Conservation (phyloP, 2,329 filamentous ascomycete genomes). For the Talaromyces albobiverticillius region DNA sequence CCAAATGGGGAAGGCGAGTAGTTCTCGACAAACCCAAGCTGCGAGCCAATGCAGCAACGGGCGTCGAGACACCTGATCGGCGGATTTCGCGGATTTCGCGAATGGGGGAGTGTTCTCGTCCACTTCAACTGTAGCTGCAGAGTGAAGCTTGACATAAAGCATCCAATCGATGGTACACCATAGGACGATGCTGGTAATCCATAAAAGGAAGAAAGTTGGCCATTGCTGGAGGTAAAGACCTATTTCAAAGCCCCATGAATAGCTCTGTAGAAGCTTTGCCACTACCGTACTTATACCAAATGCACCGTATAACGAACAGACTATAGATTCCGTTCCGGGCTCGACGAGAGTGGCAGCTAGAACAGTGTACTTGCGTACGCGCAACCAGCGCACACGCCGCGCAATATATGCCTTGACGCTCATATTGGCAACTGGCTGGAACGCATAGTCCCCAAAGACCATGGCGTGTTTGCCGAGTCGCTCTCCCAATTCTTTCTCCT, state of each 20-base stretch:
- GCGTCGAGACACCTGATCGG: conserved; percentile 49
- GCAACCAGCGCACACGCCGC: conserved; percentile 81
- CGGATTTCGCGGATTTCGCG: conserved; percentile 50
- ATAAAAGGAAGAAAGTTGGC: conserved; percentile 62
- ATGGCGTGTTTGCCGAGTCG: conserved; percentile 74
- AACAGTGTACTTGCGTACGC: conserved; percentile 93
- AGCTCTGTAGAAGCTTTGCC: conserved; percentile 54
- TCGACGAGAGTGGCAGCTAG: conserved; percentile 85
- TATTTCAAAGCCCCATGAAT: conserved; percentile 36
- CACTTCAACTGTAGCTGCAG: conserved; percentile 65
- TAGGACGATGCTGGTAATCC: conserved; percentile 59
- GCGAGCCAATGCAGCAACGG: conserved; percentile 68
- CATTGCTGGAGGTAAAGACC: conserved; percentile 61
- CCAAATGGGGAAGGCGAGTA: conserved; percentile 86
- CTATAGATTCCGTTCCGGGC: conserved; percentile 81
- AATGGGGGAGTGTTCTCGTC: conserved; percentile 74
- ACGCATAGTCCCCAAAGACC: conserved; percentile 77
- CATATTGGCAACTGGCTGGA: conserved; percentile 86
- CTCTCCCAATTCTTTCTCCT: conserved; percentile 36
- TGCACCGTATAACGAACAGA: conserved; percentile 78
- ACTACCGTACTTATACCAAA: conserved; percentile 71
- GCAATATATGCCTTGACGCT: conserved; percentile 73
- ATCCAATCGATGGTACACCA: conserved; percentile 78
- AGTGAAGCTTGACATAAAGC: conserved; percentile 72
- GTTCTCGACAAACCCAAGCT: conserved; percentile 82